These are phyloP conservation scores for Metschnikowia cerradonensis DNA, from an alignment of 805 yeast genomes.

Conservation along the genomic window DNA sequence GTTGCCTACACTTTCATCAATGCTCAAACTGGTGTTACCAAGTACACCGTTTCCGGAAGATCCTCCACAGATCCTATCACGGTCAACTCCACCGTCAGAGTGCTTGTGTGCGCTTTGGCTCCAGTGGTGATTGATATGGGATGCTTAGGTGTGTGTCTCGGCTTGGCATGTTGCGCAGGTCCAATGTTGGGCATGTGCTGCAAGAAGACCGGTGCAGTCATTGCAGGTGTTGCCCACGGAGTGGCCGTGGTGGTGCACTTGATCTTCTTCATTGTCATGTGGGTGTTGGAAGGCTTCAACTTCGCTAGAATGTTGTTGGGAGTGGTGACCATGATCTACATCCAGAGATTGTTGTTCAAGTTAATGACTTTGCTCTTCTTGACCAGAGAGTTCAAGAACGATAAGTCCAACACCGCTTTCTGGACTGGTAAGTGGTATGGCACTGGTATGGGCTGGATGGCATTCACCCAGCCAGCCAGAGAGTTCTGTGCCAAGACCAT, in stretches of 20 bases:
- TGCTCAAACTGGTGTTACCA: conserved; percentile 78
- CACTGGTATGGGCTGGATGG: conserved; percentile 86
- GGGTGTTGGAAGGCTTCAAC: conserved; percentile 93
- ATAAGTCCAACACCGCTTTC: conserved; percentile 95
- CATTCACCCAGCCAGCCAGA: conserved; percentile 93
- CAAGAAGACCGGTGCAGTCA: conserved; percentile 92
- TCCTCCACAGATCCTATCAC: conserved; percentile 33
- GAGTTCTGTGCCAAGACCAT: conserved; percentile 92
- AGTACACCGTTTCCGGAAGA: conserved; percentile 28
- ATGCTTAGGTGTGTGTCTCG: conserved; percentile 69
- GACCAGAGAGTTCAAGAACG: conserved; percentile 95
- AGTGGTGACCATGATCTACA: conserved; percentile 73
- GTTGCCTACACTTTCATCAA: conserved; percentile 77
- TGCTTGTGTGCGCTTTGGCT: conserved; percentile 76
- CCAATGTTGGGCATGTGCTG: conserved; percentile 93
- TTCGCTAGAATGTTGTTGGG: conserved; percentile 87
- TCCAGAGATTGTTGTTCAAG: conserved; percentile 86
- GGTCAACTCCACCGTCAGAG: conserved; percentile 70
- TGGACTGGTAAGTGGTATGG: conserved; percentile 99
- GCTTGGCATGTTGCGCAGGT: conserved; percentile 94
- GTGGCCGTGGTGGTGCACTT: conserved; percentile 85
- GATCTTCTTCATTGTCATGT: conserved; percentile 87
- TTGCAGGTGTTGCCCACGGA: conserved; percentile 96
- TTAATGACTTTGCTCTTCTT: conserved; percentile 70
- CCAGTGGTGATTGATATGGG: conserved; percentile 92